Evolutionary conservation across 495 filamentous ascomycete genomes (phyloP), one percentile per base, ranked within the genome.

Genomic region (Aspergillus saccharolyticus): DNA sequence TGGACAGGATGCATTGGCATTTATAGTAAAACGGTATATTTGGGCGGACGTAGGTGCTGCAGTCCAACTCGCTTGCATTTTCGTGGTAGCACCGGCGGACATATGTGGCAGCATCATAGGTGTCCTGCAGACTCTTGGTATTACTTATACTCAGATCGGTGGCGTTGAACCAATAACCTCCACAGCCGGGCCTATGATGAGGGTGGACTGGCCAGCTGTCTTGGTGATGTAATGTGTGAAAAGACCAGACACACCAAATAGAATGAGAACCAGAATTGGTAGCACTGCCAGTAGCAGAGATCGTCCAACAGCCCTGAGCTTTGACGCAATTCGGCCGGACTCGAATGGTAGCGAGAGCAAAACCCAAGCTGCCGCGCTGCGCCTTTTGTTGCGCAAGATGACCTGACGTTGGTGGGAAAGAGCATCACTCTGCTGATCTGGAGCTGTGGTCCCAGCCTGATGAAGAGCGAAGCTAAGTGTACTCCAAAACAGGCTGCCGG

Each of bases 391-490:
- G 17, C 53, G 39, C 33, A 54, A 42, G 53, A 54, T 54, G 6
- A 54, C 22, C 42, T 54, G 53, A 3, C 25, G 53, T 17, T 45
- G 42, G 17, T 24, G n/a, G 24, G 45, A 21, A n/a, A 54, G n/a
- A 15, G 14, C 42, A 45, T 54, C 53, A 0, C 15, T 2, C 55
- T 16, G 44, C 61, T 43, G 53, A 1, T 54, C 12, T 2, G 33
- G 33, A 2, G 5, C 20, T 14, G 42, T 64, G 18, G 67, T 45
- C n/a, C 63, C 56, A 33, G 53, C 12, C 44, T 75, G 71, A 54
- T 78, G 73, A n/a, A 77, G 24, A 2, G 65, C 33, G 53, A 70
- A 78, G 46, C 66, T 68, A 7, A 68, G 14, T n/a, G 78, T 69
- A 18, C 56, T 54, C 77, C 77, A 80, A 55, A 70, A 66, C 21